phyloP scores from a whole-genome alignment of 257 asterid species.

The Misopates orontium region DNA sequence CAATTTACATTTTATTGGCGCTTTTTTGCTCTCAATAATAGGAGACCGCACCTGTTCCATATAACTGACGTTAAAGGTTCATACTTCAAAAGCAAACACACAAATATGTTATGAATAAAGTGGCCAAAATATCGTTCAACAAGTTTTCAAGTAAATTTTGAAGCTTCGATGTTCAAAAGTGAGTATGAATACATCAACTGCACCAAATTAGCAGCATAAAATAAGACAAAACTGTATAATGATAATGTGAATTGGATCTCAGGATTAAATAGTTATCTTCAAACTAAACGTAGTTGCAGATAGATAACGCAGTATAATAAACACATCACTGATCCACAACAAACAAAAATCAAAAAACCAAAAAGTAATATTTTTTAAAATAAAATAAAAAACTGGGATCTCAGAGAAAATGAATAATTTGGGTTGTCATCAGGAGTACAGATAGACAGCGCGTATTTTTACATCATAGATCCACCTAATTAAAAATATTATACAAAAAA shows the following conservation, averaged over 20 bases:
- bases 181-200: no score
- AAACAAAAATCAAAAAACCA: not conserved
- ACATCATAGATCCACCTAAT: slow-evolving; percentile 21
- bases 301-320: not conserved
- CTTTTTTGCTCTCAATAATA: no score
- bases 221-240: no score
- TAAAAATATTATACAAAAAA: not conserved
- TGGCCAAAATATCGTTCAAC: no score
- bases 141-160: no score
- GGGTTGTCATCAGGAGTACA: slow-evolving; percentile 23
- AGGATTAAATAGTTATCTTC: slow-evolving; percentile 1
- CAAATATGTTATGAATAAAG: no score
- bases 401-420: slow-evolving; percentile 5
- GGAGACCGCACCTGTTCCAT: no score
- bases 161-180: no score
- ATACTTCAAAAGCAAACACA: no score
- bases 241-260: not conserved
- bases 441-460: slow-evolving; percentile 25
- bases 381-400: not conserved
- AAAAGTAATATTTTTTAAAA: not conserved
- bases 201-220: no score
- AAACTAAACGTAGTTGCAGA: not conserved
- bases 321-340: not conserved
- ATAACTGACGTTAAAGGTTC: no score
- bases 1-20: no score